phyloP scores from a whole-genome alignment of 345 rosid genomes.

The Populus deltoides region DNA sequence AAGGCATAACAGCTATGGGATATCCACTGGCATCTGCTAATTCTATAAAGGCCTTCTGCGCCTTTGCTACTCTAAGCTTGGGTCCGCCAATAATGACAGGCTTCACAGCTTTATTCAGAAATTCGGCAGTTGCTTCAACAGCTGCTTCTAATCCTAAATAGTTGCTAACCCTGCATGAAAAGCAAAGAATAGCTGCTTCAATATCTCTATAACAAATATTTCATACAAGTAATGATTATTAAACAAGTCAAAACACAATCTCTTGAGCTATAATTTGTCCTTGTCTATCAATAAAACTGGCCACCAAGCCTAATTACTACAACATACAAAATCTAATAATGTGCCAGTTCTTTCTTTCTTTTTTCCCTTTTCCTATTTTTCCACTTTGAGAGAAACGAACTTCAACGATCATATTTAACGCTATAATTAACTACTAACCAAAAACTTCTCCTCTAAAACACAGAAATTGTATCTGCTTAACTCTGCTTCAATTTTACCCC shows the following conservation, averaged over 20 bases:
- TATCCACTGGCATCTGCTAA: slow-evolving; percentile 53
- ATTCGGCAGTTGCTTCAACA: slow-evolving; percentile 60
- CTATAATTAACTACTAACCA: background rate
- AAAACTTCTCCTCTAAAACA: background rate
- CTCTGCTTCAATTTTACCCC: background rate
- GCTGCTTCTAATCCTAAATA: slow-evolving; percentile 67
- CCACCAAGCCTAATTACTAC: no score
- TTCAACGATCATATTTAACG: background rate
- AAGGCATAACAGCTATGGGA: slow-evolving; percentile 65
- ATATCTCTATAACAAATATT: background rate
- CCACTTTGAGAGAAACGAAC: background rate
- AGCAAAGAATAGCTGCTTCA: background rate
- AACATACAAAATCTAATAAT: no score
- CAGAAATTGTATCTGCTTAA: no score
- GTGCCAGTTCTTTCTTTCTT: background rate
- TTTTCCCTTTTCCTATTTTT: background rate
- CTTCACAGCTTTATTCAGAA: slow-evolving; percentile 70
- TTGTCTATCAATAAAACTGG: background rate
- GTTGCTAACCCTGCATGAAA: slow-evolving; percentile 58
- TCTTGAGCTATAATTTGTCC: background rate
- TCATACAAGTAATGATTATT: background rate
- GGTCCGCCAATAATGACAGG: slow-evolving; percentile 71
- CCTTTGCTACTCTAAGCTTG: slow-evolving; percentile 56
- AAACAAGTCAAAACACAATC: background rate
- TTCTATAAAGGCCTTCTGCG: slow-evolving; percentile 50